A percentile compares a stretch with the other conserved stretches of the same genome.
Evolutionary conservation across 768 basidiomycete genomes (phyloP).

Genomic region (Hericium erinaceus): DNA sequence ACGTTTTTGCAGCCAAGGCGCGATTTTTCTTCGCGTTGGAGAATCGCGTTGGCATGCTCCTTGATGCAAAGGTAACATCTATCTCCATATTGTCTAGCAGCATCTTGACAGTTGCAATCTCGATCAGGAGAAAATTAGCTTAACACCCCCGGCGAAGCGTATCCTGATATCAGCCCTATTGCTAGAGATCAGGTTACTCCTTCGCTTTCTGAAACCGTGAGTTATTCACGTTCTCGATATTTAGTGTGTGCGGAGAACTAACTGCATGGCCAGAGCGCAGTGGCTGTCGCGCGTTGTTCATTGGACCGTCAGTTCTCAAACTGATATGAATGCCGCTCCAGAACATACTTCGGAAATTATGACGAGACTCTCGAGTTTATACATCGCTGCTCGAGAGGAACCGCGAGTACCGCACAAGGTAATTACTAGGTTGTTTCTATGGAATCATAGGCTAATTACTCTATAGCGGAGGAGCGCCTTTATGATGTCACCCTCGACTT

Average conservation of each 20-base stretch:
- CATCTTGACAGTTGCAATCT: neutral
- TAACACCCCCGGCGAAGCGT: conserved; percentile 48
- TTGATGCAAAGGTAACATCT: conserved; percentile 1
- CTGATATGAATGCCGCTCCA: neutral
- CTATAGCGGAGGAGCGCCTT: conserved; percentile 4
- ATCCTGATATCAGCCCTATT: conserved; percentile 53
- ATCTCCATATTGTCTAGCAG: neutral
- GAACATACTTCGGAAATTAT: neutral
- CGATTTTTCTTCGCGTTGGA: conserved; percentile 14
- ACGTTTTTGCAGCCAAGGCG: conserved; percentile 4
- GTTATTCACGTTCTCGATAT: conserved; percentile 9
- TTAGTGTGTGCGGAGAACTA: neutral
- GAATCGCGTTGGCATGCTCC: conserved; percentile 8
- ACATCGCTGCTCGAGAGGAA: conserved; percentile 2
- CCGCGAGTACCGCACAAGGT: conserved; percentile 9
- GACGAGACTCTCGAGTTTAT: neutral
- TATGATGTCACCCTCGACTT: neutral
- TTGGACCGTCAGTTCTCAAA: conserved; percentile 32
- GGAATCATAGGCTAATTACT: neutral
- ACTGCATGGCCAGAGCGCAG: conserved; percentile 25
- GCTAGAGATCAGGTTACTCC: conserved; percentile 52
- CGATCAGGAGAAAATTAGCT: conserved; percentile 41
- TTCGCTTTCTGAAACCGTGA: conserved; percentile 55
- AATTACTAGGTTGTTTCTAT: neutral
- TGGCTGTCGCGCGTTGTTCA: conserved; percentile 36